Evolutionary conservation across 176 grass and related monocot genomes (phyloP).

Genomic region (Eragrostis curvula): DNA sequence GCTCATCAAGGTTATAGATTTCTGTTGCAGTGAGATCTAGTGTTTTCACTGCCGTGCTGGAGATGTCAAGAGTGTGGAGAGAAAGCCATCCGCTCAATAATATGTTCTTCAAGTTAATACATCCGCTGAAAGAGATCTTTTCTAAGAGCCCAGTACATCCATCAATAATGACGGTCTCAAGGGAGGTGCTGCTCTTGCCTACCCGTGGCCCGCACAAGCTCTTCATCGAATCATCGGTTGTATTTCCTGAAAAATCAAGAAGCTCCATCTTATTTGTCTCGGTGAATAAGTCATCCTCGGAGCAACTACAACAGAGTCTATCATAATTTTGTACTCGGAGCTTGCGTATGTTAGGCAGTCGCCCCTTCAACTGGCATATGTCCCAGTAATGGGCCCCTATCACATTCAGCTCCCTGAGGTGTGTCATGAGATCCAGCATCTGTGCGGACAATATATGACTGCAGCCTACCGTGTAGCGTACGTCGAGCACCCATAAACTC

Average conservation of each 20-base stretch:
- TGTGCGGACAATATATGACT: no score
- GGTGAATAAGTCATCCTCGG: no score
- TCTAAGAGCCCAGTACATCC: accelerated
- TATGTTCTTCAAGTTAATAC: background rate
- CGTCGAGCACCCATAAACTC: slow-evolving; percentile 15
- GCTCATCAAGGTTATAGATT: accelerated
- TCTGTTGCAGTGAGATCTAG: background rate
- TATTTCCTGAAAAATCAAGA: no score
- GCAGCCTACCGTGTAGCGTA: background rate
- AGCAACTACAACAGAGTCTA: background rate
- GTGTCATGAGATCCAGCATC: no score
- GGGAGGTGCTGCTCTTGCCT: background rate
- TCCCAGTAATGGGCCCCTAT: no score
- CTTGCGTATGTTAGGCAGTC: background rate
- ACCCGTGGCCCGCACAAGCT: background rate
- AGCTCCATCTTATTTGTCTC: no score
- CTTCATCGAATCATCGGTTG: accelerated
- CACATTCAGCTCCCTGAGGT: no score
- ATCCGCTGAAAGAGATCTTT: background rate
- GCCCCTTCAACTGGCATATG: background rate
- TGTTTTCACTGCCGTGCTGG: slow-evolving; percentile 18
- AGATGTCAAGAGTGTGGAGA: background rate
- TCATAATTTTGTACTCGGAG: background rate
- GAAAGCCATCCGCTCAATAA: accelerated
- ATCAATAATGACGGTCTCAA: slow-evolving; percentile 1